Base-by-base conservation (phyloP, 2,329 filamentous ascomycete genomes). In the Tricladium varicosporioides region DNA sequence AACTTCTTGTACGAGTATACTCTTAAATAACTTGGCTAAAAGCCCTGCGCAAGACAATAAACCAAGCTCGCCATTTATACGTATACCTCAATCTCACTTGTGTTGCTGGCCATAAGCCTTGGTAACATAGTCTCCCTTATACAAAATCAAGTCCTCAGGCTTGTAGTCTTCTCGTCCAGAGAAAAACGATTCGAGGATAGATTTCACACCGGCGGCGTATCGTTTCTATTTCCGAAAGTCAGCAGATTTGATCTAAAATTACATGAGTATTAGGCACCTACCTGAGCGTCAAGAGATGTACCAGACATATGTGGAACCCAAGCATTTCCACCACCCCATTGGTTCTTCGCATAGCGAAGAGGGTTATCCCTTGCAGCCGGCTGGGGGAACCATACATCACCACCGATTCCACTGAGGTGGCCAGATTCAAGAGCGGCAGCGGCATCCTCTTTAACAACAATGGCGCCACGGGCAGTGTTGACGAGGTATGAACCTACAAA, bases 301-400 rank as follows among this genome's bases (percentile, higher is more conserved):
- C 94, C 94, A 10, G 92, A 96, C 91, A 97, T 96, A 85, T 97
- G 94, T 56, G 94, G 91, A 59, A 97, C 92, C 90, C 94, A 99
- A 78, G 92, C 94, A 79, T 97, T 97, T 73, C 94, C 94, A 72
- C 93, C 94, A 67, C 92, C 93, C 81, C 91, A 96, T 73, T 89
- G 89, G 84, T 93, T 94, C 84, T 92, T 88, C 74, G 91, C 93
- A 74, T 87, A 89, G 74, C 94, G 92, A 70, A 99, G 89, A 58
- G 86, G 85, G 83, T 99, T 93, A 72, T 97, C 92, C 77, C 86
- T 84, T 71, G 92, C 92, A 16, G 94, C 94, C 68, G 94, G 94
- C 82, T 99, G 94, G 46, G 92, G 92, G 91, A 70, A 69, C 93
- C 93, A 97, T 70, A 94, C 89, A 67, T 94, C 90, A 71, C 90